phyloP scores from a whole-genome alignment of 176 grass and related monocot genomes.

The Olyra latifolia region DNA sequence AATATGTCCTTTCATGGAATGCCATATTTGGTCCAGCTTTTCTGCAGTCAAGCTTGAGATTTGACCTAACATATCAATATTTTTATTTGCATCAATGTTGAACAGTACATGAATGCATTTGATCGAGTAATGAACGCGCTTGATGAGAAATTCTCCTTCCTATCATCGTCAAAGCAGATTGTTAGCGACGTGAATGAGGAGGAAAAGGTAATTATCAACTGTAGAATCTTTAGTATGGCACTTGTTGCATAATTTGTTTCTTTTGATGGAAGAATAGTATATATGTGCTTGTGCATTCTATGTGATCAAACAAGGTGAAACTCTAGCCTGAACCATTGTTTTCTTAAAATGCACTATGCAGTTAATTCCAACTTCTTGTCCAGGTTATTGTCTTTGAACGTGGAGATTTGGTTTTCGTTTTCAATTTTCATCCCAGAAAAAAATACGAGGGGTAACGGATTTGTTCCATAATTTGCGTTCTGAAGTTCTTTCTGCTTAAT shows the following conservation, averaged over 20 bases:
- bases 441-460: slow-evolving; percentile 76
- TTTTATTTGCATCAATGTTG: slow-evolving; percentile 32
- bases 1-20: not conserved
- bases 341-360: slow-evolving; percentile 19
- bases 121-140: slow-evolving; percentile 92
- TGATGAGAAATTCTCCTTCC: slow-evolving; percentile 72
- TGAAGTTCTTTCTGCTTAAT: not conserved
- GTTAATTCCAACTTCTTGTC: slow-evolving; percentile 21
- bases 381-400: slow-evolving; percentile 97
- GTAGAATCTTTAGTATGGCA: not conserved
- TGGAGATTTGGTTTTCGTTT: slow-evolving; percentile 90
- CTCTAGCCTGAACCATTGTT: not conserved
- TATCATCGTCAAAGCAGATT: slow-evolving; percentile 82
- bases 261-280: slow-evolving; percentile 1
- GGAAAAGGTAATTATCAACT: slow-evolving; percentile 65
- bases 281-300: slow-evolving; percentile 18
- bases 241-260: slow-evolving; percentile 17
- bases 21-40: not conserved
- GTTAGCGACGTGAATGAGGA: slow-evolving; percentile 82
- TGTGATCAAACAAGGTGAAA: not conserved
- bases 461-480: slow-evolving; percentile 1
- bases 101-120: slow-evolving; percentile 93
- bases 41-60: slow-evolving; percentile 11
- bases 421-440: slow-evolving; percentile 93
- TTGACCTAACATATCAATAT: slow-evolving; percentile 30